These are phyloP conservation scores for Rhizopogon vinicolor DNA, from an alignment of 768 basidiomycete genomes.

Conservation along the genomic window DNA sequence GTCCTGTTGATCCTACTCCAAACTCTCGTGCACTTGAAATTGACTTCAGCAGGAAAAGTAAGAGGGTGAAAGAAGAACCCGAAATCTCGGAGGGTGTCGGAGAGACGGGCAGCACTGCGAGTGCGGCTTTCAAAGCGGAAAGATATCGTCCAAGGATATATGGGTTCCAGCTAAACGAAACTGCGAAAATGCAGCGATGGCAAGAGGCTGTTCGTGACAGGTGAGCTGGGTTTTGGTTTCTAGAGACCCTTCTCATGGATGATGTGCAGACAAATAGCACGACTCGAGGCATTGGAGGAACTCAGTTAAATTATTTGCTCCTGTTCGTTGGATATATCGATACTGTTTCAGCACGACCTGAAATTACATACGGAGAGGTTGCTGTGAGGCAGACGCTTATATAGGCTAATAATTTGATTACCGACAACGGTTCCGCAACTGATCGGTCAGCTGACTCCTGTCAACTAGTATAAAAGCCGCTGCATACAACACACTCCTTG, in stretches of 20 bases:
- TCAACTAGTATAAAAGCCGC: not conserved
- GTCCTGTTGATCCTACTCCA: constrained; percentile 37
- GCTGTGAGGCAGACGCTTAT: not conserved
- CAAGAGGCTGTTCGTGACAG: constrained; percentile 89
- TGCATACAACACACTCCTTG: not conserved
- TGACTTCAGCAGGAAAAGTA: constrained; percentile 28
- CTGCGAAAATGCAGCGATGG: constrained; percentile 91
- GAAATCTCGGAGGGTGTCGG: constrained; percentile 52
- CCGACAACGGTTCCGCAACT: too few relatives aligned
- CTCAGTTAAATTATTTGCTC: constrained; percentile 2
- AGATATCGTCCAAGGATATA: constrained; percentile 91
- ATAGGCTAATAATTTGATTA: too few relatives aligned
- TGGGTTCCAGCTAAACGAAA: constrained; percentile 95
- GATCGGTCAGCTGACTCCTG: not conserved
- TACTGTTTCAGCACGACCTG: too few relatives aligned
- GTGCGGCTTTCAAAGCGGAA: constrained; percentile 85
- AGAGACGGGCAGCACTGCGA: constrained; percentile 72
- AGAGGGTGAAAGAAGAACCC: constrained; percentile 52
- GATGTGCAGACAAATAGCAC: constrained; percentile 38
- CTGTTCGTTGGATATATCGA: not conserved
- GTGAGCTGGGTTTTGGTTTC: constrained; percentile 30
- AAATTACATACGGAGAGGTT: constrained; percentile 1
- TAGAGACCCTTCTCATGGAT: constrained; percentile 3
- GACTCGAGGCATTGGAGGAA: constrained; percentile 45
- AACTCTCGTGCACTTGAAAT: constrained; percentile 24